Base-by-base conservation (phyloP, 768 basidiomycete species). In the Boletus fagicola region DNA sequence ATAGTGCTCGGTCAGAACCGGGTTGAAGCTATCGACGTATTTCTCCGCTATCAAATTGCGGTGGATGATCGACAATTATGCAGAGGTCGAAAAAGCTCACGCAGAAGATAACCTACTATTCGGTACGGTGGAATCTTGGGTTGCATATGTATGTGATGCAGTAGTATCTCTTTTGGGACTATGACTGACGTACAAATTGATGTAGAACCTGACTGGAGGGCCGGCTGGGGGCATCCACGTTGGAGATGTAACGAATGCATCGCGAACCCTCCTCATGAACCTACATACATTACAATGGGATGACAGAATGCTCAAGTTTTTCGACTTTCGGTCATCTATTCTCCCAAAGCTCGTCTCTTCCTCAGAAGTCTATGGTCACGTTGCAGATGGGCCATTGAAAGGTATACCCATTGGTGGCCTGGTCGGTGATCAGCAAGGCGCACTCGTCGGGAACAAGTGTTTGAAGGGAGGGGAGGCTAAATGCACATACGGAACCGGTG, bases 351-450 rank as follows among this genome's bases (percentile, higher is more conserved):
- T 99, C 58, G 92, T 93, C 31, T 94, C 92, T 12, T 91, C 94
- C 24, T 92, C 94, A 4, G 90, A 98, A 74, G 86, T 94, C 5
- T 98, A 96, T 73, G 97, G 95, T 40, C 74, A 82, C 26, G 81
- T 98, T 55, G 75, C 80, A 9, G 75, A 77, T 33, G 90, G 92
- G 2, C 66, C 85, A 3, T 77, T 93, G 59, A 77, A 78, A 62
- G 92, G 90, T 40, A 79, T 94, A 12, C 88, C 88, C 10, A 92
- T 99, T 52, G 94, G 87, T 38, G 96, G 96, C 22, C 83, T 98
- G 47, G 86, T 96, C 9, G 97, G 97, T n/a, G 97, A 99, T 70
- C 97, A 99, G 75, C 97, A 99, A 72, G 97, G 90, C 6, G 96
- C 96, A 24, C 77, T 99, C 24, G 85, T 98, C 50, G 97, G 96